phyloP scores from a whole-genome alignment of 179 eudicot genomes.

The Amaranthus tricolor region DNA sequence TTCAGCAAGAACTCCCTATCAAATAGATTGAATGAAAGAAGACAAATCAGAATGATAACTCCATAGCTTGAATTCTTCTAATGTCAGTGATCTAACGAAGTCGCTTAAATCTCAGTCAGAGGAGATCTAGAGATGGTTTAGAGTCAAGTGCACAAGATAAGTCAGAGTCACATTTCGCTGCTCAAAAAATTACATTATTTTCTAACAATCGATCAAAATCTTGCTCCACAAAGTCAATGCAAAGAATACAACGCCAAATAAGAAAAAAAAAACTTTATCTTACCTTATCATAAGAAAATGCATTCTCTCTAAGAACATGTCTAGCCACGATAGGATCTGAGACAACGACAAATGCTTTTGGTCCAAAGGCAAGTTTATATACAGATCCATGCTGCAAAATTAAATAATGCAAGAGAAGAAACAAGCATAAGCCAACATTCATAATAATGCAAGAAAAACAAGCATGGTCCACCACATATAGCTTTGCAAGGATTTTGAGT shows the following conservation, averaged over 20 bases:
- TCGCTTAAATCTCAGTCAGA: not conserved
- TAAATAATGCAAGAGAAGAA: constrained; percentile 9
- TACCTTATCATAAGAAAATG: constrained; percentile 98
- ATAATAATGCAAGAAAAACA: not conserved
- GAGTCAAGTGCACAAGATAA: not conserved
- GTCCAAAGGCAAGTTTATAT: constrained; percentile 99
- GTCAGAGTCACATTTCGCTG: not conserved
- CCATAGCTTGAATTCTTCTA: constrained; percentile 7
- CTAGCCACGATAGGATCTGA: constrained; percentile 94
- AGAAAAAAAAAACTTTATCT: constrained; percentile 31
- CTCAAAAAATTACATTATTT: not conserved
- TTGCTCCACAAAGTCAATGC: constrained; percentile 1
- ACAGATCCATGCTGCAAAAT: constrained; percentile 88
- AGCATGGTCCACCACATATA: not conserved
- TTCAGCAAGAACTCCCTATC: constrained; percentile 98
- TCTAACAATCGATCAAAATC: not conserved
- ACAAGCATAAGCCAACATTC: not conserved
- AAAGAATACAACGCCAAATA: constrained; percentile 1
- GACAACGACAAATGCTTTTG: constrained; percentile 96
- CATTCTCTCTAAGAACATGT: constrained; percentile 90
- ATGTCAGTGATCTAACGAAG: constrained; percentile 8
- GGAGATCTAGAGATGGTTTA: not conserved
- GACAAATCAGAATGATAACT: constrained; percentile 9
- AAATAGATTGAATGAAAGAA: constrained; percentile 12
- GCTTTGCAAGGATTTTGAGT: not conserved